A percentile compares a stretch with the other conserved stretches of the same genome.
These are phyloP conservation scores for Sugiyamaella chiloensis DNA, from an alignment of 805 yeast genomes.

Conservation along the genomic window DNA sequence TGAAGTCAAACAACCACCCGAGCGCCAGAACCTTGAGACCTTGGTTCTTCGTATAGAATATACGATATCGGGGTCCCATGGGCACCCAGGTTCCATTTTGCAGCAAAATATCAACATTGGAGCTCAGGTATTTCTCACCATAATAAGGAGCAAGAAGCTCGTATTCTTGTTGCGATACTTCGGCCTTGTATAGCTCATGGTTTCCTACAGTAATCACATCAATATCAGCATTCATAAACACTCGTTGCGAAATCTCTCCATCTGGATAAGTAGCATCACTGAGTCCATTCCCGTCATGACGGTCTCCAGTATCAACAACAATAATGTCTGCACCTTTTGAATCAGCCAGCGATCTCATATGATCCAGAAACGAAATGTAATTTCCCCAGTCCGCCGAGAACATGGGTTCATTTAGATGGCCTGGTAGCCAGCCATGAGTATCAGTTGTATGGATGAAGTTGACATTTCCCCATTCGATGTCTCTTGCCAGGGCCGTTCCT, in stretches of 20 bases:
- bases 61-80: slow-evolving; percentile 64
- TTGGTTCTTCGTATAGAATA: slow-evolving; percentile 60
- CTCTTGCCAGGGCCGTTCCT: too few relatives aligned
- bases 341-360: slow-evolving; percentile 47
- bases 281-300: slow-evolving; percentile 91
- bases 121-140: slow-evolving; percentile 58
- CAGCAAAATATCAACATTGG: slow-evolving; percentile 37
- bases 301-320: slow-evolving; percentile 85
- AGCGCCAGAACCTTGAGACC: slow-evolving; percentile 57
- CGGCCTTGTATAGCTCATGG: slow-evolving; percentile 78
- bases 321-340: slow-evolving; percentile 57
- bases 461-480: slow-evolving; percentile 63
- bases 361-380: slow-evolving; percentile 62
- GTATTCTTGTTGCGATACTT: slow-evolving; percentile 62
- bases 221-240: slow-evolving; percentile 61
- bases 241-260: slow-evolving; percentile 58
- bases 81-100: slow-evolving; percentile 46
- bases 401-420: slow-evolving; percentile 74
- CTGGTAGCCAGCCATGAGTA: slow-evolving; percentile 94
- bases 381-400: slow-evolving; percentile 94
- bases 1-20: slow-evolving; percentile 78
- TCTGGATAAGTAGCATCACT: slow-evolving; percentile 74
- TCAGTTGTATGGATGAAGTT: slow-evolving; percentile 94
- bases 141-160: slow-evolving; percentile 52
- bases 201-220: slow-evolving; percentile 86